These are phyloP conservation scores for Cladorrhinum sp. DNA, from an alignment of 2,329 filamentous ascomycete genomes.

Conservation along the genomic window DNA sequence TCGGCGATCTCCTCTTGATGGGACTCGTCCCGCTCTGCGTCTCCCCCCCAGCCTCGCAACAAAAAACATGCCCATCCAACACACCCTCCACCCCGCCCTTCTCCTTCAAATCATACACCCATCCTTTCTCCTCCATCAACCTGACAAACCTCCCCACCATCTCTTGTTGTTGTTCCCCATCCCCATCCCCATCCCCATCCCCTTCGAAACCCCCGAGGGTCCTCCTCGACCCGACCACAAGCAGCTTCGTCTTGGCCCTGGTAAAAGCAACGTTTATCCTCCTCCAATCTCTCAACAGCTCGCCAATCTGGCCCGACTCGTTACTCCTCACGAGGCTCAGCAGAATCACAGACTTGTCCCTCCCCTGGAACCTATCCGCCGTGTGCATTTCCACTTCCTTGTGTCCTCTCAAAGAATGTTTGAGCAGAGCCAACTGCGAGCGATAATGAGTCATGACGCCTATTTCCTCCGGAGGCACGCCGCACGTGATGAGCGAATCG, in stretches of 20 bases:
- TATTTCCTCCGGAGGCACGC: constrained; percentile 72
- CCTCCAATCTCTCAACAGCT: constrained; percentile 86
- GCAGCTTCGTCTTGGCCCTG: constrained; percentile 83
- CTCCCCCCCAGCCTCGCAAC: constrained; percentile 49
- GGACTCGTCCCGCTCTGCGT: constrained; percentile 32
- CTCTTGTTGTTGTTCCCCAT: constrained; percentile 58
- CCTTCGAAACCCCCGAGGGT: constrained; percentile 62
- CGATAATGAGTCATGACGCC: constrained; percentile 97
- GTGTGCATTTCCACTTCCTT: constrained; percentile 82
- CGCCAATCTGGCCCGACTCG: constrained; percentile 76
- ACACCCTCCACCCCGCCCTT: constrained; percentile 62
- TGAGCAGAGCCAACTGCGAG: constrained; percentile 80
- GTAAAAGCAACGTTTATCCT: constrained; percentile 96
- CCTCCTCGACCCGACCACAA: constrained; percentile 77
- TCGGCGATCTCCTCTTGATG: constrained; percentile 8
- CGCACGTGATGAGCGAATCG: constrained; percentile 69
- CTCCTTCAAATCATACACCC: constrained; percentile 74
- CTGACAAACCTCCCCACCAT: constrained; percentile 73
- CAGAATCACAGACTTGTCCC: constrained; percentile 91
- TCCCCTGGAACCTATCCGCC: constrained; percentile 92
- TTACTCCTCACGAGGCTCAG: constrained; percentile 87
- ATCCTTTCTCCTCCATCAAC: constrained; percentile 73
- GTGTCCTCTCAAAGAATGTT: constrained; percentile 59
- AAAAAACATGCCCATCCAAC: constrained; percentile 60
- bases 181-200: too few relatives aligned